Evolutionary conservation across 2,329 filamentous ascomycete species (phyloP).

Genomic region (Fulvia fulva): DNA sequence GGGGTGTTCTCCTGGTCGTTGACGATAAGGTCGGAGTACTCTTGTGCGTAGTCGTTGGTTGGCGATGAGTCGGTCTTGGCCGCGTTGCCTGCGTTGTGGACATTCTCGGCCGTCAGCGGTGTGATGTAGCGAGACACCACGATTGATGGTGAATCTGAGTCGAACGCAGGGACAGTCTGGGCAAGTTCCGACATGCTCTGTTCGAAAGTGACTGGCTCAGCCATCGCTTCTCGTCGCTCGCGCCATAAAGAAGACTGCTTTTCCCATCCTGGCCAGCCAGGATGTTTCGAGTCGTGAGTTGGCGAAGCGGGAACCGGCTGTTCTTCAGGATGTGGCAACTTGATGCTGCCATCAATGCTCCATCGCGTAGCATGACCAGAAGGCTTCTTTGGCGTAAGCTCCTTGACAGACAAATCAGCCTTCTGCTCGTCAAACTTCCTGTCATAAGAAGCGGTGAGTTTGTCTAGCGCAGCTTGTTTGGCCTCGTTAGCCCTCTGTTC

Average conservation of each 20-base stretch:
- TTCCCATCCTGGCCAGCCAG: slow-evolving; percentile 28
- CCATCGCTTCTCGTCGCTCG: slow-evolving; percentile 26
- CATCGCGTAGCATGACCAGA: neutral
- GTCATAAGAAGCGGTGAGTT: slow-evolving; percentile 1
- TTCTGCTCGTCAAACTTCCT: neutral
- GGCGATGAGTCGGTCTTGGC: slow-evolving; percentile 11
- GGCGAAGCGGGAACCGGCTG: slow-evolving; percentile 11
- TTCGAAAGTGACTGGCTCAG: slow-evolving; percentile 5
- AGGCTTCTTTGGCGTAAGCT: neutral
- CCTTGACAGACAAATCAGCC: slow-evolving; percentile 1
- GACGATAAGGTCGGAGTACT: slow-evolving; percentile 21
- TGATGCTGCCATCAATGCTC: slow-evolving; percentile 8
- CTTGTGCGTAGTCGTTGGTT: slow-evolving; percentile 15
- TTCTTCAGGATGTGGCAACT: slow-evolving; percentile 6
- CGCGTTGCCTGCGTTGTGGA: slow-evolving; percentile 14
- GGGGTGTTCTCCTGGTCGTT: slow-evolving; percentile 19
- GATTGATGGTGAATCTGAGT: slow-evolving; percentile 27
- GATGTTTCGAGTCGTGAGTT: slow-evolving; percentile 20
- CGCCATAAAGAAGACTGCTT: slow-evolving; percentile 31
- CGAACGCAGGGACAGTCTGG: slow-evolving; percentile 23
- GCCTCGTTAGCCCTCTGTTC: slow-evolving; percentile 2
- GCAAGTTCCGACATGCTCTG: slow-evolving; percentile 30
- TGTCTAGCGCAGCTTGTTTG: slow-evolving; percentile 7
- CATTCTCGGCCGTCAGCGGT: slow-evolving; percentile 22
- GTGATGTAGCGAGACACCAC: slow-evolving; percentile 35